phyloP scores from a whole-genome alignment of 352 stramenopile species.

The Pythium rishiriense region DNA sequence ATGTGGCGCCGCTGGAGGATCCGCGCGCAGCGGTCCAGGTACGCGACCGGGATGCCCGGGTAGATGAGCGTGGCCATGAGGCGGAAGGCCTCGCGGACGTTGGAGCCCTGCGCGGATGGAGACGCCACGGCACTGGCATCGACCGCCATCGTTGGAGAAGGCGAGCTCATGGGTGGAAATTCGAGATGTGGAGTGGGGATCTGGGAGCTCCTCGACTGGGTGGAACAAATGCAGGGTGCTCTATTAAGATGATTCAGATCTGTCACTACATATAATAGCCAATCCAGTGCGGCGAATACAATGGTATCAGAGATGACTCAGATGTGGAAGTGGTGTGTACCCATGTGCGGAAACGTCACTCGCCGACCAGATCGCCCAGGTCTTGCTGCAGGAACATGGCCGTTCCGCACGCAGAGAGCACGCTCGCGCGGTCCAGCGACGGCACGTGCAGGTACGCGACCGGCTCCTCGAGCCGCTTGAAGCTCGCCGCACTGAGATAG shows the following conservation, averaged over 20 bases:
- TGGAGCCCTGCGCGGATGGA: slow-evolving; percentile 42
- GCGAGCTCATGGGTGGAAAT: background rate
- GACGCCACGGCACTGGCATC: background rate
- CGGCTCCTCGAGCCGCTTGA: slow-evolving; percentile 31
- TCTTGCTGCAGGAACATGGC: slow-evolving; percentile 40
- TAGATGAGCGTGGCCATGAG: slow-evolving; percentile 81
- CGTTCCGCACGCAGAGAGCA: slow-evolving; percentile 35
- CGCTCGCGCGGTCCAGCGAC: slow-evolving; percentile 27
- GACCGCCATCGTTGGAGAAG: background rate
- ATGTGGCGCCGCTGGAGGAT: slow-evolving; percentile 81
- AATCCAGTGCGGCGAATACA: background rate
- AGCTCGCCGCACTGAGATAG: slow-evolving; percentile 32
- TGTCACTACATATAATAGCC: background rate
- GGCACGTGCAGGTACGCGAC: slow-evolving; percentile 43
- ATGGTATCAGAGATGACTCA: background rate
- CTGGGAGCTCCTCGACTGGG: background rate
- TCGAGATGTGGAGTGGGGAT: background rate
- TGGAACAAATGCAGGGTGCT: background rate
- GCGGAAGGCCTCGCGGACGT: slow-evolving; percentile 72
- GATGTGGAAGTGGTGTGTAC: background rate
- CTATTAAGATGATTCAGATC: slow-evolving; percentile 7
- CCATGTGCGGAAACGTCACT: background rate
- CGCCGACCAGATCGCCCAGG: background rate
- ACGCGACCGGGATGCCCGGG: slow-evolving; percentile 58
- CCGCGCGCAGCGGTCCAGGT: slow-evolving; percentile 62